Evolutionary conservation across 2,329 filamentous ascomycete species (phyloP).

Genomic region (Aspergillus intermedius): DNA sequence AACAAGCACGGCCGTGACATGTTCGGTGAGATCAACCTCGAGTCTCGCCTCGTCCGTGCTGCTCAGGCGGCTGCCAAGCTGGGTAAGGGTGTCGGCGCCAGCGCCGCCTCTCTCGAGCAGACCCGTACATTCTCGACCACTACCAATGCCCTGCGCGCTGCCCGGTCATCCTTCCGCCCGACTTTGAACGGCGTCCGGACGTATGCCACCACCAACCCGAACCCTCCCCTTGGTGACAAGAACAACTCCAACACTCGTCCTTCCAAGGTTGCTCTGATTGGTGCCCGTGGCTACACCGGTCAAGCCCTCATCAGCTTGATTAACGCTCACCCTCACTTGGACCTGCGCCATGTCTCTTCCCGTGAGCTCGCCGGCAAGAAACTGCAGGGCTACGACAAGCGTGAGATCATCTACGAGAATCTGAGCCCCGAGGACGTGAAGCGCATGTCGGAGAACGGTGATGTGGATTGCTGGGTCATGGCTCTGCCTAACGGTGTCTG

Average conservation of each 20-base stretch:
- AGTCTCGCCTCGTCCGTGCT: conserved; percentile 73
- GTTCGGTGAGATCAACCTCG: conserved; percentile 83
- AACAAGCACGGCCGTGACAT: conserved; percentile 73
- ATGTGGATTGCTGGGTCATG: conserved; percentile 96
- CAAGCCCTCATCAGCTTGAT: conserved; percentile 83
- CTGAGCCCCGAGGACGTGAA: conserved; percentile 79
- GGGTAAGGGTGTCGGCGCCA: conserved; percentile 40
- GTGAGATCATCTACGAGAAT: conserved; percentile 87
- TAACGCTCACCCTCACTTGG: conserved; percentile 81
- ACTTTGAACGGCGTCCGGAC: conserved; percentile 29
- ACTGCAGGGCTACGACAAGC: conserved; percentile 84
- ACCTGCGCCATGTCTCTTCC: conserved; percentile 85
- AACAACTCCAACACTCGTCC: conserved; percentile 76
- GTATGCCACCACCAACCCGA: conserved; percentile 60
- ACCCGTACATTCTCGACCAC: conserved; percentile 62
- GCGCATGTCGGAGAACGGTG: conserved; percentile 72
- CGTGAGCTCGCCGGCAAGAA: conserved; percentile 83
- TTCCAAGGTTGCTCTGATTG: conserved; percentile 77
- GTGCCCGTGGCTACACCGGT: conserved; percentile 88
- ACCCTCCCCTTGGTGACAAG: conserved; percentile 81
- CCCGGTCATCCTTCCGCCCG: conserved; percentile 24
- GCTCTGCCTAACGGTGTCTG: conserved; percentile 92
- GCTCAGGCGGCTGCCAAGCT: conserved; percentile 62
- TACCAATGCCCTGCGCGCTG: conserved; percentile 33
- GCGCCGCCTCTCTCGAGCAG: conserved; percentile 50